Conservation (phyloP, 2,329 filamentous ascomycete species). For the Hymenoscyphus occultus region DNA sequence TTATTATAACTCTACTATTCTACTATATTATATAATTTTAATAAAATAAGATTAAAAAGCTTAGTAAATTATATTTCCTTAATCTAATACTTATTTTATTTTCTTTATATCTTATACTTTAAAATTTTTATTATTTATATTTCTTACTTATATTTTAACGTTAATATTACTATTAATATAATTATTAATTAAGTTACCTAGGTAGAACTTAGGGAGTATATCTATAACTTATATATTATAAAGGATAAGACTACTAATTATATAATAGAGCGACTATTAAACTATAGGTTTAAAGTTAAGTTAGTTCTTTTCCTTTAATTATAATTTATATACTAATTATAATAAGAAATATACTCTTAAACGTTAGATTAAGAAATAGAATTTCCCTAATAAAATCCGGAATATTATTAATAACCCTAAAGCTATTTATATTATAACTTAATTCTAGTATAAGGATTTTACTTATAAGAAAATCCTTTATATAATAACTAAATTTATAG, state of each 20-base stretch:
- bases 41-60: too few relatives aligned
- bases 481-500: too few relatives aligned
- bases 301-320: neutral
- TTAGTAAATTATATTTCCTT: too few relatives aligned
- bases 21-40: too few relatives aligned
- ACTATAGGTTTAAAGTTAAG: neutral
- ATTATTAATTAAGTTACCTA: neutral
- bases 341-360: neutral
- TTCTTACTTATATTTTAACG: neutral
- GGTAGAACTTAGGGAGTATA: neutral
- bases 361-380: neutral
- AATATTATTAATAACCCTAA: neutral
- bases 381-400: neutral
- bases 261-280: neutral
- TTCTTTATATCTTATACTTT: neutral
- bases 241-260: neutral
- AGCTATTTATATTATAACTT: neutral
- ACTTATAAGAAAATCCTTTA: neutral
- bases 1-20: too few relatives aligned
- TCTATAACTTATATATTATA: neutral
- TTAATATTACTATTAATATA: constrained; percentile 1
- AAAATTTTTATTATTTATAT: neutral
- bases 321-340: neutral
- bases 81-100: neutral
- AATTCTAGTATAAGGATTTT: neutral